Percentiles rank a stretch among this genome's conserved stretches.
Conservation (phyloP, 306 rosid genomes). For the Neltuma alba region DNA sequence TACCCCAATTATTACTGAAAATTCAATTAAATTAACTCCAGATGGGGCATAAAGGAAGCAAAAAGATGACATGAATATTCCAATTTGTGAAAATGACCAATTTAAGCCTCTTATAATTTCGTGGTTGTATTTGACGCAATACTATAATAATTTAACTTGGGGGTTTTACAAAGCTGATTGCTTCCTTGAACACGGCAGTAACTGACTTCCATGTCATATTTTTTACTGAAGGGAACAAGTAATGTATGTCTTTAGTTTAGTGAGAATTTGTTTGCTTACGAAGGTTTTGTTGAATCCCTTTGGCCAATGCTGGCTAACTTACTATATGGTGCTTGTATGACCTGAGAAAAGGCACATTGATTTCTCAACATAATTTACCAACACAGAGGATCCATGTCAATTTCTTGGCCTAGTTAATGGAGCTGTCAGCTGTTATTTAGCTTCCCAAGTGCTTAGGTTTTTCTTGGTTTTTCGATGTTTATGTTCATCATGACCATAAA, state of each 20-base stretch:
- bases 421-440: not conserved
- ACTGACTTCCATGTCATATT: not conserved
- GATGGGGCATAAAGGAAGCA: not conserved
- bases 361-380: not conserved
- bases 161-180: not conserved
- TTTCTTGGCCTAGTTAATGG: not conserved
- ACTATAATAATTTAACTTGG: not conserved
- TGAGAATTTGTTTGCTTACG: not conserved
- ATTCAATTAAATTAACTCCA: not conserved
- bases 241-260: not conserved
- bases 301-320: not conserved
- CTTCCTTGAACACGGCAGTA: not conserved
- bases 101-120: not conserved
- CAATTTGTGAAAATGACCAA: not conserved
- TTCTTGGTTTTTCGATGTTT: not conserved
- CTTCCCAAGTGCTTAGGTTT: not conserved
- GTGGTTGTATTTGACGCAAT: not conserved
- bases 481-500: conserved; percentile 16
- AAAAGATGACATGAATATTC: not conserved
- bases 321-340: not conserved
- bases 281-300: not conserved
- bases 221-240: not conserved
- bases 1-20: not conserved
- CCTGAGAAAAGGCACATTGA: not conserved
- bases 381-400: not conserved